Evolutionary conservation across 2,329 filamentous ascomycete genomes (phyloP).

Genomic region (Xylaria sp.): DNA sequence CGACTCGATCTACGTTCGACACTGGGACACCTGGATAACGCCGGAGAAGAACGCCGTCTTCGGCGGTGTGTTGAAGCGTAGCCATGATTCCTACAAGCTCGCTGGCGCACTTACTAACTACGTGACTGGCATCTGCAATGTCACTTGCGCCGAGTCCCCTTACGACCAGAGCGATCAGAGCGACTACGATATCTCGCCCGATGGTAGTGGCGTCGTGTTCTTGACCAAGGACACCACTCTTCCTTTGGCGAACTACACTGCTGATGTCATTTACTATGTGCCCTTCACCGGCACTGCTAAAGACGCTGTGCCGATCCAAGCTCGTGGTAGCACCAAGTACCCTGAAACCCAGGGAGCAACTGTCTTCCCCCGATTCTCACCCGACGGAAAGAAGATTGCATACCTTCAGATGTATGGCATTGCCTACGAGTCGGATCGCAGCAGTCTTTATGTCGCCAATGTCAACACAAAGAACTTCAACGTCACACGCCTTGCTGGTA

Average conservation of each 20-base stretch:
- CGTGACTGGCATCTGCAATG: conserved; percentile 51
- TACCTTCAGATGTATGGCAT: conserved; percentile 71
- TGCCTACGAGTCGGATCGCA: conserved; percentile 64
- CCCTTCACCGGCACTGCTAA: conserved; percentile 48
- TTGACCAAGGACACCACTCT: conserved; percentile 66
- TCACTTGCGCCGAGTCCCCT: conserved; percentile 56
- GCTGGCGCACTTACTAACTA: conserved; percentile 51
- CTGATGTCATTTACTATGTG: conserved; percentile 51
- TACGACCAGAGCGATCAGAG: conserved; percentile 65
- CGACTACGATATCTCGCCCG: conserved; percentile 67
- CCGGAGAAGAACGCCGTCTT: conserved; percentile 69
- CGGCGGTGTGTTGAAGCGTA: conserved; percentile 61
- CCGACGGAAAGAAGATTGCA: conserved; percentile 65
- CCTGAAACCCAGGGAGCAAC: conserved; percentile 51
- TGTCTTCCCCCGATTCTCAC: conserved; percentile 61
- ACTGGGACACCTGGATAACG: conserved; percentile 69
- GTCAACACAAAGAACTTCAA: conserved; percentile 63
- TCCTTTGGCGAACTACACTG: conserved; percentile 65
- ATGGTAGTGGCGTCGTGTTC: conserved; percentile 61
- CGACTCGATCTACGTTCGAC: conserved; percentile 66
- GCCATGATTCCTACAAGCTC: conserved; percentile 46
- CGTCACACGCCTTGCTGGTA: conserved; percentile 47
- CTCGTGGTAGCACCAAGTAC: conserved; percentile 48
- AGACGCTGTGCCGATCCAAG: conserved; percentile 51
- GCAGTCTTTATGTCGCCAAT: conserved; percentile 50